Evolutionary conservation across 352 stramenopile species (phyloP).

Genomic region (Phytophthora pistaciae): DNA sequence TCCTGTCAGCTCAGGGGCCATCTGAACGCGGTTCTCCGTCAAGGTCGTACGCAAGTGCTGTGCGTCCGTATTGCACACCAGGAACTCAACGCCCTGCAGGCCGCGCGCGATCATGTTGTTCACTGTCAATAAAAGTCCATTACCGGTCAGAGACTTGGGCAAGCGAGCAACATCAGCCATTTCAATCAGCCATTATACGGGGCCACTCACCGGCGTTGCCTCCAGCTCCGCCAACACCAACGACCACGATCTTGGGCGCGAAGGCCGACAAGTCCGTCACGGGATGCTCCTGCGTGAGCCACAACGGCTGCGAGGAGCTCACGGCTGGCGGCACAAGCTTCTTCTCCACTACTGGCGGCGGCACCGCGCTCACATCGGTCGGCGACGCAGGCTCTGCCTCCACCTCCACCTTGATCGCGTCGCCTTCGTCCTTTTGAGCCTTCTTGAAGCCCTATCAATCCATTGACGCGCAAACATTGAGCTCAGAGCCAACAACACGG

Average conservation of each 20-base stretch:
- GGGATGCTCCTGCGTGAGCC: conserved; percentile 76
- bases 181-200: not conserved
- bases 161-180: not conserved
- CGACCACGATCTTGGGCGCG: conserved; percentile 88
- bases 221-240: conserved; percentile 88
- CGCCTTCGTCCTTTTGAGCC: conserved; percentile 45
- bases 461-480: conserved; percentile 24
- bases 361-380: conserved; percentile 11
- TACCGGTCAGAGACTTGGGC: not conserved
- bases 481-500: not conserved
- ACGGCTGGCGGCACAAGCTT: conserved; percentile 52
- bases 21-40: conserved; percentile 92
- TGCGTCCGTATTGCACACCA: conserved; percentile 94
- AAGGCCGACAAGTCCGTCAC: conserved; percentile 75
- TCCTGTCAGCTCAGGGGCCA: conserved; percentile 88
- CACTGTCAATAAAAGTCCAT: conserved; percentile 43
- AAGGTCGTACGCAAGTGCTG: conserved; percentile 92
- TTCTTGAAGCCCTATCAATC: conserved; percentile 63
- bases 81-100: conserved; percentile 85
- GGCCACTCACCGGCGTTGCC: conserved; percentile 77
- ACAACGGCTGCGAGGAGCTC: conserved; percentile 77
- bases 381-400: conserved; percentile 4
- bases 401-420: conserved; percentile 12
- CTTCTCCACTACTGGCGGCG: conserved; percentile 22
- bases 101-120: conserved; percentile 92